Conservation (phyloP, 2,329 filamentous ascomycete genomes). For the Sporothrix globosa region DNA sequence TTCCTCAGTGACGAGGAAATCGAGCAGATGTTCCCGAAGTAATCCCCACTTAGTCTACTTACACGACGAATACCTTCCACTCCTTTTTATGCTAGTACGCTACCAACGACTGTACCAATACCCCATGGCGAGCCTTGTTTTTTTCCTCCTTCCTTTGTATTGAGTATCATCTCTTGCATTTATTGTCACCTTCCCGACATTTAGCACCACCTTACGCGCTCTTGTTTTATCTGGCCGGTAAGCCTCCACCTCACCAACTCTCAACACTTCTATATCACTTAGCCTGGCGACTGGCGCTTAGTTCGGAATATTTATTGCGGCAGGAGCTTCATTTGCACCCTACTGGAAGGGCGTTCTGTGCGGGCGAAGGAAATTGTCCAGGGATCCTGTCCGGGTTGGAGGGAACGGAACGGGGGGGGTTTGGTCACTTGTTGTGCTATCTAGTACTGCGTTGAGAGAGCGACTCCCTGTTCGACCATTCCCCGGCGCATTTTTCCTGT, state of each 20-base stretch:
- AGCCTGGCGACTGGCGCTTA: conserved; percentile 21
- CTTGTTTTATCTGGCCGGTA: background rate
- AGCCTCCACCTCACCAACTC: background rate
- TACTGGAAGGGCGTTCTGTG: background rate
- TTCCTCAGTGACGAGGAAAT: conserved; percentile 76
- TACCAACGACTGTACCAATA: conserved; percentile 15
- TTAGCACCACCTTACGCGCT: background rate
- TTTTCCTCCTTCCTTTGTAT: background rate
- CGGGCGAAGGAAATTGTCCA: background rate
- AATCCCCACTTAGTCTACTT: conserved; percentile 25
- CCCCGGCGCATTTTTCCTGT: background rate
- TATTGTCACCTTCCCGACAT: background rate
- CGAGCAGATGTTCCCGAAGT: conserved; percentile 68
- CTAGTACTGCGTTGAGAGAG: background rate
- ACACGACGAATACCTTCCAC: background rate
- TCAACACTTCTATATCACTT: conserved; percentile 1
- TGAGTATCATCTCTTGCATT: background rate
- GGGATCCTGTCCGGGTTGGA: background rate
- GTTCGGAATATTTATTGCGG: background rate
- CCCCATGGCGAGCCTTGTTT: background rate
- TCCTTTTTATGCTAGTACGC: background rate
- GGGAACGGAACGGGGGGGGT: background rate
- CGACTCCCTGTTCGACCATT: background rate
- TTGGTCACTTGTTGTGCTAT: background rate
- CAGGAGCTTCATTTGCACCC: background rate